Evolutionary conservation across 495 filamentous ascomycete species (phyloP), one percentile per base, ranked within the genome.

Genomic region (Daldinia decipiens): DNA sequence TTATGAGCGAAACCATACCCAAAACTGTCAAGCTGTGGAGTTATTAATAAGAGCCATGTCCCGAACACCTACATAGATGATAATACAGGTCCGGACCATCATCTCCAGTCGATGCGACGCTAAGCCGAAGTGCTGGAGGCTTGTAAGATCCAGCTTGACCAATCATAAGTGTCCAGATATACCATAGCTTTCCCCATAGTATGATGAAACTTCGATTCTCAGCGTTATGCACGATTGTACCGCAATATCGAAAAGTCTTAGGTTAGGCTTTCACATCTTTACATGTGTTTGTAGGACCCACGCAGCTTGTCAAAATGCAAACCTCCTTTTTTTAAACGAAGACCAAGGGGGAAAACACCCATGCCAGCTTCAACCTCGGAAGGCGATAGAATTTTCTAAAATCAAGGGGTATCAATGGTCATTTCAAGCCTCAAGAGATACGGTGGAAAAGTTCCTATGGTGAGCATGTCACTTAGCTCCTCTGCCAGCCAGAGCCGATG

Each of bases 401-500:
- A 27, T 27, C 24, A 15, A 32, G 65, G 53, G 68, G 63, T 72
- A 75, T 72, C 61, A 47, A 60, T 64, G 36, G 26, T 45, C 26
- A 54, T 43, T 26, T 67, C 32, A 68, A 53, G 17, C 40, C 39
- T 56, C 15, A 56, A 47, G 9, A 40, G 34, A 64, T 58, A 52
- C 39, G 57, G 55, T 21, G 53, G 29, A 31, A 36, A 31, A 12
- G 31, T 11, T 36, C 15, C 31, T n/a, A 51, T 19, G n/a, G 43
- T 40, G 32, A 29, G 17, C 31, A 4, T 45, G 67, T 75, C 53
- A 84, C 65, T 73, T 81, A 17, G 82, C 82, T 56, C 81, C 82
- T 71, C 82, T 78, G 4, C 82, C 82, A 59, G 80, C 81, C 36
- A 83, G 51, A 45, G 79, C 80, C 1, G 81, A 80, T 31, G 76